Conservation (phyloP, 1,284 basidiomycete genomes). For the Apiotrichum brassicae region DNA sequence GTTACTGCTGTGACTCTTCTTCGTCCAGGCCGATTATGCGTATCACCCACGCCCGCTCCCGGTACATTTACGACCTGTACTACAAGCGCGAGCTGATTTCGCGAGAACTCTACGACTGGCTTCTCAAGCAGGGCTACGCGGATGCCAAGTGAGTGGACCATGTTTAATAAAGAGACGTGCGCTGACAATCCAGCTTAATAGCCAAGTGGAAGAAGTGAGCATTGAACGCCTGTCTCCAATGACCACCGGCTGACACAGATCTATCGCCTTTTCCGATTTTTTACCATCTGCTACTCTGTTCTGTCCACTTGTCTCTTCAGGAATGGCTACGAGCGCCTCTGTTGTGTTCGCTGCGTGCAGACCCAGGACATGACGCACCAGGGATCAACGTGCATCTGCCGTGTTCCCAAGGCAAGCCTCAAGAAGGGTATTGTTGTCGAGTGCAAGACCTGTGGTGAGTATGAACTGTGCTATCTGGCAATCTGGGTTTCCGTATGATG, state of each 20-base stretch:
- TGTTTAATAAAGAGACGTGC: not conserved
- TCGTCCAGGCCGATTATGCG: slow-evolving; percentile 76
- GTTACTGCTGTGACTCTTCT: too few relatives aligned
- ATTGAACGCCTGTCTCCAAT: not conserved
- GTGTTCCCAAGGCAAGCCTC: slow-evolving; percentile 90
- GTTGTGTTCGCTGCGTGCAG: slow-evolving; percentile 95
- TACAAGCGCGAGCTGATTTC: slow-evolving; percentile 97
- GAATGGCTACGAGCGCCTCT: slow-evolving; percentile 94
- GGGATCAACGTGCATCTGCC: slow-evolving; percentile 97
- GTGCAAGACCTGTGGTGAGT: slow-evolving; percentile 89
- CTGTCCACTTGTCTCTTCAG: slow-evolving; percentile 12
- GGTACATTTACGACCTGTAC: slow-evolving; percentile 98
- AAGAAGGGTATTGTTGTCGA: slow-evolving; percentile 90
- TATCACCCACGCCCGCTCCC: slow-evolving; percentile 86
- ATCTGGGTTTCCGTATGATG: too few relatives aligned
- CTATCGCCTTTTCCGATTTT: not conserved
- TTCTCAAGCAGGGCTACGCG: slow-evolving; percentile 94
- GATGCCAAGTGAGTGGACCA: slow-evolving; percentile 74
- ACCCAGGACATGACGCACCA: slow-evolving; percentile 99
- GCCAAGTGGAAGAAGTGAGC: slow-evolving; percentile 93
- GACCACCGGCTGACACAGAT: not conserved
- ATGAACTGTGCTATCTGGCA: too few relatives aligned
- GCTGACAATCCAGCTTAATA: slow-evolving; percentile 64
- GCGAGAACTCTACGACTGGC: slow-evolving; percentile 93
- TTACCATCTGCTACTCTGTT: too few relatives aligned